phyloP scores from a whole-genome alignment of 2,329 filamentous ascomycete species.

The Alternaria consortialis region DNA sequence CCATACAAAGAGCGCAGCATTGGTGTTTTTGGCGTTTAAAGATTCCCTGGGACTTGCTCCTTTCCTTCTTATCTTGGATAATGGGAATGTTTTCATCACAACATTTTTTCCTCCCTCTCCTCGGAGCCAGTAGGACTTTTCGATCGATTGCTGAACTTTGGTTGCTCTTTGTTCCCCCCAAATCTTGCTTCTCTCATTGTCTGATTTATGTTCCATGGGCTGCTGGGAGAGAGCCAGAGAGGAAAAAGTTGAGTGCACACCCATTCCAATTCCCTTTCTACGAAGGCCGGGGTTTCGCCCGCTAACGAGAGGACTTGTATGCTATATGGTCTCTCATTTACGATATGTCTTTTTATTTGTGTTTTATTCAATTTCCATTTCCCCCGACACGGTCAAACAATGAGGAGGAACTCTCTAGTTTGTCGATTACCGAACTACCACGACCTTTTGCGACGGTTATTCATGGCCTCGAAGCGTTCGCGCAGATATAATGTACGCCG shows the following conservation, averaged over 20 bases:
- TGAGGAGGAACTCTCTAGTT: constrained; percentile 1
- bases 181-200: not conserved
- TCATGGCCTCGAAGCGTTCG: constrained; percentile 2
- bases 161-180: not conserved
- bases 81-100: constrained; percentile 9
- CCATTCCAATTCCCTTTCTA: not conserved
- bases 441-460: constrained; percentile 3
- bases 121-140: not conserved
- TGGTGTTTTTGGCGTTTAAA: constrained; percentile 48
- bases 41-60: constrained; percentile 36
- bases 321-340: constrained; percentile 14
- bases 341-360: constrained; percentile 6
- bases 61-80: constrained; percentile 20
- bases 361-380: not conserved
- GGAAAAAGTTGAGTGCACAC: constrained; percentile 14
- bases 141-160: not conserved
- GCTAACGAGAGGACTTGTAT: constrained; percentile 5
- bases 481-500: constrained; percentile 4
- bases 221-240: constrained; percentile 2
- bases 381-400: not conserved
- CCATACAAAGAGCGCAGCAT: constrained; percentile 49
- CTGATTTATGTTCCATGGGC: not conserved
- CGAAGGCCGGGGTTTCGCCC: constrained; percentile 8
- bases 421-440: not conserved
- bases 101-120: constrained; percentile 23